Evolutionary conservation across 2,329 filamentous ascomycete species (phyloP), one percentile per base, ranked within the genome.

Genomic region (Cladorrhinum sp.): DNA sequence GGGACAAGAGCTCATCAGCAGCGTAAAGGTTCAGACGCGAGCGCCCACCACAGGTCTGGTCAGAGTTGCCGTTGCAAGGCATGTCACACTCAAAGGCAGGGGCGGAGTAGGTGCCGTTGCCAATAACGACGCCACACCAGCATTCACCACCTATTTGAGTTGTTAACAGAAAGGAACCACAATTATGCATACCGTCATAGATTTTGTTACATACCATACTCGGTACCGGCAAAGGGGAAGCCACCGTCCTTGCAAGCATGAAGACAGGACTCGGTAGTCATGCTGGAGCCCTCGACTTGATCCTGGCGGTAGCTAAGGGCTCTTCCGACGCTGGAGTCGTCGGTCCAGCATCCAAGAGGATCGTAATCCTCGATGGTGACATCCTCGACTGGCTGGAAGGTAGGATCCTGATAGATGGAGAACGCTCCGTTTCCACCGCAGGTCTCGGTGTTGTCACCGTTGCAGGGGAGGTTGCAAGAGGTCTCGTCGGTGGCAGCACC

Each of bases 331-430:
- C 63, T 64, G 20, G 74, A 74, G 59, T 75, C 68, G 63, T 83
- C 82, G 26, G 75, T 77, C 68, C 82, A 88, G 75, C 87, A 91
- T 59, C 87, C 87, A n/a, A 82, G 70, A 65, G 84, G 80, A 49
- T 76, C 75, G 77, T 86, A 90, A 51, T 79, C 77, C 57, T 76
- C 75, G 50, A 81, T 75, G 23, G 78, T 79, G 24, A 80, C 71
- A 55, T 81, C 74, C 64, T 76, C 79, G 62, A 73, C 72, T 23
- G 75, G 73, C 52, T 75, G 69, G 65, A 80, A 82, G 28, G 79
- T 82, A 3, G 79, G 75, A 55, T 83, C 80, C 67, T 79, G 73
- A 68, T 75, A 82, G 67, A 81, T 62, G 1, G 80, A 81, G 62
- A 85, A 77, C 28, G 72, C 67, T 8, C 75, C 73, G 58, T 78